These are phyloP conservation scores for Apiotrichum mycotoxinovorans DNA, from an alignment of 1,284 basidiomycete species.

Conservation along the genomic window DNA sequence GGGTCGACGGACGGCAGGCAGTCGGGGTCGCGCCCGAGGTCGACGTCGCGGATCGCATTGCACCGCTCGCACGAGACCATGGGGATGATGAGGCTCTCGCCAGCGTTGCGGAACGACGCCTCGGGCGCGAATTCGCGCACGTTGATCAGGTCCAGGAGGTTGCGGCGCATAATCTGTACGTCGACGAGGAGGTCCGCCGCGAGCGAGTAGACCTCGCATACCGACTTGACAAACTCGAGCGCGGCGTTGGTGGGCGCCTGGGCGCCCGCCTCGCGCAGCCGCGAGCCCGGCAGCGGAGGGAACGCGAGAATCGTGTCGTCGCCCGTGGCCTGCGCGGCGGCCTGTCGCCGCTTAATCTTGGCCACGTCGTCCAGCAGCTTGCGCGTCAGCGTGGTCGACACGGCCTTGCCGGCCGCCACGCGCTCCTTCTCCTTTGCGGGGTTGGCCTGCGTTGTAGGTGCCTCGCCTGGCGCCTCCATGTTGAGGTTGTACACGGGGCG, in stretches of 20 bases:
- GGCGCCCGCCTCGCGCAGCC: slow-evolving; percentile 36
- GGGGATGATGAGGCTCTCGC: slow-evolving; percentile 79
- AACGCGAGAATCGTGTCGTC: slow-evolving; percentile 65
- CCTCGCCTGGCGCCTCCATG: slow-evolving; percentile 38
- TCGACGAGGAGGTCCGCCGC: slow-evolving; percentile 77
- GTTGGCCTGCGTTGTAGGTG: slow-evolving; percentile 54
- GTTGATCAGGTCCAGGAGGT: slow-evolving; percentile 81
- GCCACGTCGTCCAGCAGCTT: slow-evolving; percentile 72
- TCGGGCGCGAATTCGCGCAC: slow-evolving; percentile 83
- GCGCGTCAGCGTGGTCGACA: slow-evolving; percentile 76
- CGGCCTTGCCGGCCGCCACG: slow-evolving; percentile 67
- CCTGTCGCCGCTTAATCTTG: slow-evolving; percentile 63
- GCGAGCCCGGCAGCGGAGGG: slow-evolving; percentile 81
- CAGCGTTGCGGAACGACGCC: slow-evolving; percentile 85
- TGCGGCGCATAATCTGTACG: slow-evolving; percentile 82
- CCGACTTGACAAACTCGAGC: slow-evolving; percentile 86
- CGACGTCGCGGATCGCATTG: slow-evolving; percentile 83
- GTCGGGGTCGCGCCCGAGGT: slow-evolving; percentile 90
- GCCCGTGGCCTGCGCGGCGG: slow-evolving; percentile 58
- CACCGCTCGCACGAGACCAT: slow-evolving; percentile 90
- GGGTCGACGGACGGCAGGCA: slow-evolving; percentile 59
- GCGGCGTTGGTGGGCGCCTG: slow-evolving; percentile 63
- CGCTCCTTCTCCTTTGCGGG: slow-evolving; percentile 66
- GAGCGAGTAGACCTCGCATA: slow-evolving; percentile 75
- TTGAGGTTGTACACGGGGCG: slow-evolving; percentile 65